Conservation (phyloP, 1,139 yeast genomes). For the Candida buenavistaensis region DNA sequence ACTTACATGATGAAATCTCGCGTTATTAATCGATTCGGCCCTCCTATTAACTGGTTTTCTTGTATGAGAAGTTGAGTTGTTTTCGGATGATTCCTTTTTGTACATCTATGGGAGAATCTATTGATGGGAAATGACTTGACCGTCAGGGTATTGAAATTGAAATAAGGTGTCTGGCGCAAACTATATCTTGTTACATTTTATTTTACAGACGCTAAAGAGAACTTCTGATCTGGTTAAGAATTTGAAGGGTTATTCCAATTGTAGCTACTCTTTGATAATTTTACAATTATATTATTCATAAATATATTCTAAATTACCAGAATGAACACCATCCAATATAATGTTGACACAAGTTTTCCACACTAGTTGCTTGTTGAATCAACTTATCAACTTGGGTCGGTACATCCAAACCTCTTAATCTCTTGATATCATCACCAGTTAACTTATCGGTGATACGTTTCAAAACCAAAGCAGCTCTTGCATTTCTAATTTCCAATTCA, state of each 20-base stretch:
- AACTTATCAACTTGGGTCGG: conserved; percentile 91
- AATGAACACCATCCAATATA: conserved; percentile 99
- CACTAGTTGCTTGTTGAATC: conserved; percentile 95
- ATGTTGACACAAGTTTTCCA: conserved; percentile 93
- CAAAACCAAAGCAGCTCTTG: conserved; percentile 88
- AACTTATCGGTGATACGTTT: conserved; percentile 89
- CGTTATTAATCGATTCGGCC: conserved; percentile 43
- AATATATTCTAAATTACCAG: too few relatives aligned
- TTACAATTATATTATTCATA: too few relatives aligned
- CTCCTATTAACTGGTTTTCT: conserved; percentile 30
- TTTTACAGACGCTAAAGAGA: conserved; percentile 46
- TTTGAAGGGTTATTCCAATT: too few relatives aligned
- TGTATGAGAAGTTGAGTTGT: conserved; percentile 33
- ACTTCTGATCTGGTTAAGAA: conserved; percentile 42
- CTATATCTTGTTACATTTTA: conserved; percentile 55
- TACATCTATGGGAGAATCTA: conserved; percentile 36
- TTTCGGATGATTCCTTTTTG: conserved; percentile 37
- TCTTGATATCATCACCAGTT: conserved; percentile 88
- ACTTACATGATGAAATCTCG: conserved; percentile 62
- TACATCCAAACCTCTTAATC: conserved; percentile 69
- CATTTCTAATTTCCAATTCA: conserved; percentile 79
- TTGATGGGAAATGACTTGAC: conserved; percentile 21
- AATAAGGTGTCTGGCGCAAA: conserved; percentile 64
- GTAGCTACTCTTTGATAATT: too few relatives aligned
- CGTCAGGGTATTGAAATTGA: conserved; percentile 41